phyloP scores from a whole-genome alignment of 2,329 filamentous ascomycete species.

The Aspergillus neoniger region DNA sequence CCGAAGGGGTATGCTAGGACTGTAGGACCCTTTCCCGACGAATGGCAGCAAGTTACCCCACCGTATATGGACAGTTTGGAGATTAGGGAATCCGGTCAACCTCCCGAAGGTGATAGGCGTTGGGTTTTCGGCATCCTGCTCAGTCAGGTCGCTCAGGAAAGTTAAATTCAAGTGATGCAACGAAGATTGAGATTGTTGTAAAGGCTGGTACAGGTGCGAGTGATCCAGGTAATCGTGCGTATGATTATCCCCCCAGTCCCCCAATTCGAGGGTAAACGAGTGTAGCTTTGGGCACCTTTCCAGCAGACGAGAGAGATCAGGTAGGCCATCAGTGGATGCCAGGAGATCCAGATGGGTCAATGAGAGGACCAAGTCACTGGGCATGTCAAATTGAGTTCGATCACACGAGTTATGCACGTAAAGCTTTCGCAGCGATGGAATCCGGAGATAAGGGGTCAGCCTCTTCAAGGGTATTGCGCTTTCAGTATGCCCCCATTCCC shows the following conservation, averaged over 20 bases:
- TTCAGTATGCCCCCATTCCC: background rate
- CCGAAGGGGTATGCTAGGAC: background rate
- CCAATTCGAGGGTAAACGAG: background rate
- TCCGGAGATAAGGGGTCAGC: background rate
- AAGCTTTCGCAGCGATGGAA: background rate
- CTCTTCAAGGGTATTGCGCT: background rate
- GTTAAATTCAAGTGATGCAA: background rate
- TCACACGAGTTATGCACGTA: background rate
- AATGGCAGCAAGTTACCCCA: background rate
- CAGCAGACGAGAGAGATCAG: background rate
- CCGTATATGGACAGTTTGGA: background rate
- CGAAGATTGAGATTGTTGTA: background rate
- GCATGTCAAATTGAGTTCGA: background rate
- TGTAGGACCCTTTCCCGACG: background rate
- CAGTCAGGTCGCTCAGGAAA: background rate
- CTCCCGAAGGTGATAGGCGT: background rate
- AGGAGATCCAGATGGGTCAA: background rate
- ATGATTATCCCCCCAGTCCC: background rate
- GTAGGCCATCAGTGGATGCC: background rate
- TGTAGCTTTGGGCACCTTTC: background rate
- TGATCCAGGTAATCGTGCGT: background rate
- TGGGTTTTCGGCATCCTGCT: background rate
- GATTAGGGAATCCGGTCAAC: background rate
- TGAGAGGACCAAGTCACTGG: background rate
- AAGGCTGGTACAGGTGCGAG: background rate